A percentile compares a stretch with the other conserved stretches of the same genome.
Conservation (phyloP, 2,329 filamentous ascomycete species). For the Pezicula carpinea region DNA sequence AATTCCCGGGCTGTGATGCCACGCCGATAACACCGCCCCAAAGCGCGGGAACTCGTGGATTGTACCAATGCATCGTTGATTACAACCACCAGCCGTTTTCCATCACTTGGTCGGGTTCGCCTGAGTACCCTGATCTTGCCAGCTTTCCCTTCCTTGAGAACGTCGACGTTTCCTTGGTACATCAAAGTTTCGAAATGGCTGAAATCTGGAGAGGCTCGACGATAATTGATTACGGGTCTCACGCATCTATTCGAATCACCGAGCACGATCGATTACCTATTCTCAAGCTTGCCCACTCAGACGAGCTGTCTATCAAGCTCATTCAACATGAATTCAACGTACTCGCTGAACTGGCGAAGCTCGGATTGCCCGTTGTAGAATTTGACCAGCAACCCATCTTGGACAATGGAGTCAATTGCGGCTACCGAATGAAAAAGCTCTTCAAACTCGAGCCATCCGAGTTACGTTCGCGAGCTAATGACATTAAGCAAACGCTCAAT, state of each 20-base stretch:
- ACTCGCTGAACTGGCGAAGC: slow-evolving; percentile 8
- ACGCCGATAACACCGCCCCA: slow-evolving; percentile 12
- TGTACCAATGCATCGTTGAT: slow-evolving; percentile 9
- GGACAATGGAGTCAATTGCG: slow-evolving; percentile 10
- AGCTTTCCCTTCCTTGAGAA: slow-evolving; percentile 5
- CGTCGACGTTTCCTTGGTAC: slow-evolving; percentile 9
- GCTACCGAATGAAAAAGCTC: slow-evolving; percentile 14
- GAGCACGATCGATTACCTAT: slow-evolving; percentile 13
- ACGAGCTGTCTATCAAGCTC: slow-evolving; percentile 13
- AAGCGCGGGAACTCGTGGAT: slow-evolving; percentile 8
- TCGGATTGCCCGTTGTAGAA: slow-evolving; percentile 13
- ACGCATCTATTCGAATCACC: slow-evolving; percentile 13
- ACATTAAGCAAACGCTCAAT: slow-evolving; percentile 11
- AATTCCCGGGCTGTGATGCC: slow-evolving; percentile 1
- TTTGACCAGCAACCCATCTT: slow-evolving; percentile 10
- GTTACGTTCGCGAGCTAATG: slow-evolving; percentile 10
- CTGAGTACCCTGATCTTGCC: slow-evolving; percentile 8
- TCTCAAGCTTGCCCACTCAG: slow-evolving; percentile 12
- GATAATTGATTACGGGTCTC: slow-evolving; percentile 11
- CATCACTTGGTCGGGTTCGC: slow-evolving; percentile 10
- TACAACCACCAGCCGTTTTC: slow-evolving; percentile 8
- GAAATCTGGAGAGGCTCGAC: slow-evolving; percentile 11
- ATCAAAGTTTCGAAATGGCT: slow-evolving; percentile 10
- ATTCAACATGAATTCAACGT: slow-evolving; percentile 13
- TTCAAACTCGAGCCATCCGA: slow-evolving; percentile 11